Evolutionary conservation across 768 basidiomycete genomes (phyloP), one percentile per base, ranked within the genome.

Genomic region (Daedaleopsis sinensis): DNA sequence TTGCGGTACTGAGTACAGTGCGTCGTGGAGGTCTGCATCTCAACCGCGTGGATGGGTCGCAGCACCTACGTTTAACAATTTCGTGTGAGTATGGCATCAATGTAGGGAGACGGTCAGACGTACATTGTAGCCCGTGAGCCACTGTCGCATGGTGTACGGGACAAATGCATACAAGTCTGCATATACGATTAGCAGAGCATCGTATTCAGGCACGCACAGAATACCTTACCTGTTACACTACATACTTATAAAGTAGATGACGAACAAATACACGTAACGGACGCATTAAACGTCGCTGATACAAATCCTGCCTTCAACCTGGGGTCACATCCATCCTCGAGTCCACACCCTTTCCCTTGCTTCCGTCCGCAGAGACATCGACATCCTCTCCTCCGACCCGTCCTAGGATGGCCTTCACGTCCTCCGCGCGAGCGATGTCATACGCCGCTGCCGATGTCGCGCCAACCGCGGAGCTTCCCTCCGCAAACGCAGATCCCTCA

Each of bases 381-480:
- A 36, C 24, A 9, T 21, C 23, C 11, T 36, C 15, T 18, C 49
- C 57, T 11, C 48, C 65, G 15, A 48, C 48, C 38, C n/a, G 54
- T 43, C 64, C 68, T 38, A 70, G 24, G 2, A 63, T 44, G 1
- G 56, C 65, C 58, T 68, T 71, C 19, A 68, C 55, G 48, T 68
- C 64, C 55, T 65, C 62, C 42, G 65, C 63, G 13, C 57, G 61
- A n/a, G 53, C 70, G 2, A 70, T 56, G 16, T 52, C 54, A 42
- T 65, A 59, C 35, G 67, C 68, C 10, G 61, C 56, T 3, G 65
- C 67, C 1, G 60, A 61, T 1, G 59, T 58, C 16, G 61, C 62
- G 7, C 67, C 62, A 5, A 70, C 69, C 2, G 65, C 66, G 23
- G 68, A 65, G 47, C 67, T 65, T 11, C 64, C 67, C 60, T 65